Evolutionary conservation across 75 land plant species (phyloP).

Genomic region (Pinus albicaulis): DNA sequence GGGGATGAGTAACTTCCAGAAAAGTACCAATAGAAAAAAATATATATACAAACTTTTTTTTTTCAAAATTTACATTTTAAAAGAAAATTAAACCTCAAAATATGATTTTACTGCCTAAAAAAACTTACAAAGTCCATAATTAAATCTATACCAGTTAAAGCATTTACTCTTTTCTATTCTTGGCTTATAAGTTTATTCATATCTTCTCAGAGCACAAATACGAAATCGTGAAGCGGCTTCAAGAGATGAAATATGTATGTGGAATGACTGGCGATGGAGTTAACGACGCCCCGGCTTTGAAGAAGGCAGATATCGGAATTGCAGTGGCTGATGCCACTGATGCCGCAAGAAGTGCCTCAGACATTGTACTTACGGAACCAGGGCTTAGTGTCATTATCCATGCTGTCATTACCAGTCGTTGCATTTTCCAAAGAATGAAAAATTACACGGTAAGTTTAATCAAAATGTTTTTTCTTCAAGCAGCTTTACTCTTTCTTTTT

Average conservation of each 20-base stretch:
- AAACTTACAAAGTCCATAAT: too few relatives aligned
- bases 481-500: background rate
- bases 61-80: too few relatives aligned
- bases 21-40: too few relatives aligned
- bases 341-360: slow-evolving; percentile 89
- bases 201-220: slow-evolving; percentile 78
- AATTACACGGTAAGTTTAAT: slow-evolving; percentile 63
- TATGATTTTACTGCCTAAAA: too few relatives aligned
- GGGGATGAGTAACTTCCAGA: too few relatives aligned
- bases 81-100: too few relatives aligned
- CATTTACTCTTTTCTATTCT: too few relatives aligned
- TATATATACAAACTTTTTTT: too few relatives aligned
- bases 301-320: slow-evolving; percentile 91
- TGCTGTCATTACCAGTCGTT: slow-evolving; percentile 84
- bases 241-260: slow-evolving; percentile 77
- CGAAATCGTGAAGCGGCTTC: slow-evolving; percentile 79
- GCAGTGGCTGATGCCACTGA: slow-evolving; percentile 95
- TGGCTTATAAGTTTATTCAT: too few relatives aligned
- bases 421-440: slow-evolving; percentile 94
- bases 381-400: slow-evolving; percentile 87
- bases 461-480: too few relatives aligned
- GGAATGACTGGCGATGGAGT: slow-evolving; percentile 99
- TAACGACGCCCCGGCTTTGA: slow-evolving; percentile 93
- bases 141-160: too few relatives aligned
- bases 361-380: slow-evolving; percentile 91